These are phyloP conservation scores for Calcarisporium arbuscula DNA, from an alignment of 2,329 filamentous ascomycete genomes.

Conservation along the genomic window DNA sequence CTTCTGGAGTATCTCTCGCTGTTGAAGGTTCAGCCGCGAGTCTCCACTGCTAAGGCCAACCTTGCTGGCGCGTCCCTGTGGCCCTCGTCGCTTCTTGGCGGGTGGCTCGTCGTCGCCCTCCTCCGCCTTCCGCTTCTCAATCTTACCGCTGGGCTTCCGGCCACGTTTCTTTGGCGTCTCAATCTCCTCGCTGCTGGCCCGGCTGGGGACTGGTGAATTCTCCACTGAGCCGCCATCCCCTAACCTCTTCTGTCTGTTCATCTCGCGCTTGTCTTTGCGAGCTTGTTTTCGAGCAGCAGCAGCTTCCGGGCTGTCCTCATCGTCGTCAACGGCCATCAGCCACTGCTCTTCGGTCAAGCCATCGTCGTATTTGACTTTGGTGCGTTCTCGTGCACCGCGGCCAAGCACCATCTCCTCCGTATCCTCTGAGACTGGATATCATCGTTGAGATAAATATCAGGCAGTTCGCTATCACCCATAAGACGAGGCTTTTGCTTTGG, in stretches of 20 bases:
- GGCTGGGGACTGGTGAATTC: conserved; percentile 72
- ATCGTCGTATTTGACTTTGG: conserved; percentile 91
- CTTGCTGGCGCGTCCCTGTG: conserved; percentile 63
- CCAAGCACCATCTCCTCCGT: conserved; percentile 69
- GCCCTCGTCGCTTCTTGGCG: conserved; percentile 70
- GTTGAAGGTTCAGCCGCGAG: conserved; percentile 53
- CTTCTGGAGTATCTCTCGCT: conserved; percentile 72
- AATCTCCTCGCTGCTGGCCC: conserved; percentile 75
- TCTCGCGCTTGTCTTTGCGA: conserved; percentile 70
- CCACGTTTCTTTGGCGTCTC: conserved; percentile 76
- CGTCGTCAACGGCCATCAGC: conserved; percentile 95
- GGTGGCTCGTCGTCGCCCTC: conserved; percentile 72
- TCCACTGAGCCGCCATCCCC: conserved; percentile 33
- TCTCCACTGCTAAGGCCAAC: conserved; percentile 26
- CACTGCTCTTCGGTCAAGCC: conserved; percentile 98
- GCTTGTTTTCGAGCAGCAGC: conserved; percentile 87
- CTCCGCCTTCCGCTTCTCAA: conserved; percentile 83
- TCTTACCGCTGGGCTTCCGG: conserved; percentile 67
- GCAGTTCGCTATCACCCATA: conserved; percentile 80
- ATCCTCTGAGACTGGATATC: conserved; percentile 74
- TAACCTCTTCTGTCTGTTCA: conserved; percentile 63
- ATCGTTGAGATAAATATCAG: conserved; percentile 88
- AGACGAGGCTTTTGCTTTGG: conserved; percentile 68
- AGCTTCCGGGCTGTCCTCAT: conserved; percentile 89
- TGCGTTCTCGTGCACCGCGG: conserved; percentile 90